Base-by-base conservation (phyloP, 2,329 filamentous ascomycete species). In the Myriosclerotinia duriaeana region DNA sequence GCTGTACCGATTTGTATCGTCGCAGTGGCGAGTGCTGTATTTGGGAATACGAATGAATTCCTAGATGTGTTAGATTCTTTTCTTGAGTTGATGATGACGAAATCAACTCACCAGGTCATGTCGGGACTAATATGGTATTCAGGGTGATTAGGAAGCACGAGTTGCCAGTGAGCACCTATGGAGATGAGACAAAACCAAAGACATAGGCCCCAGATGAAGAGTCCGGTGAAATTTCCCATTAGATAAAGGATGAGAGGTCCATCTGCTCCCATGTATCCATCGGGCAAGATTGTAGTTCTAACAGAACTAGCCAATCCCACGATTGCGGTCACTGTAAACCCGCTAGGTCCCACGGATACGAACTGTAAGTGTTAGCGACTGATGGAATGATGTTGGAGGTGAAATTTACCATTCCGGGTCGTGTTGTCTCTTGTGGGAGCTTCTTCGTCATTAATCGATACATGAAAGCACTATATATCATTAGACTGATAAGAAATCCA, bases 391-490 rank as follows among this genome's bases (percentile, higher is more conserved):
- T 26, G 1, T 17, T 5, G 8, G 22, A 30, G 3, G 15, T 11
- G 12, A 46, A 44, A 30, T 78, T 69, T 72, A 83, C 81, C 67
- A 96, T 92, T 73, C 89, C 91, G 0, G 92, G 92, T 14, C 91
- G 85, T 26, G 92, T 83, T 53, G 84, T 87, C 74, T 94, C 91
- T 65, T 85, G 83, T 0, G 92, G 92, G 0, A 96, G 81, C 73
- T 95, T 95, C 74, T 94, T 90, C 0, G 91, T 94, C 91, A 95
- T 95, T 38, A 96, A 83, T 40, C 92, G 86, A 76, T 95, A 95
- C 60, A 96, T 85, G 75, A 93, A 95, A 60, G 92, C 90, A 1
- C 89, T 86, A 69, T 92, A 93, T 36, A 96, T 90, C 88, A 93
- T 93, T 67, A 94, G 83, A 58, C 81, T 82, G 55, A 86, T 84